Percentiles rank a stretch among this genome's conserved stretches.
These are phyloP conservation scores for Moricandia moricandioides DNA, from an alignment of 345 rosid genomes.

Conservation along the genomic window DNA sequence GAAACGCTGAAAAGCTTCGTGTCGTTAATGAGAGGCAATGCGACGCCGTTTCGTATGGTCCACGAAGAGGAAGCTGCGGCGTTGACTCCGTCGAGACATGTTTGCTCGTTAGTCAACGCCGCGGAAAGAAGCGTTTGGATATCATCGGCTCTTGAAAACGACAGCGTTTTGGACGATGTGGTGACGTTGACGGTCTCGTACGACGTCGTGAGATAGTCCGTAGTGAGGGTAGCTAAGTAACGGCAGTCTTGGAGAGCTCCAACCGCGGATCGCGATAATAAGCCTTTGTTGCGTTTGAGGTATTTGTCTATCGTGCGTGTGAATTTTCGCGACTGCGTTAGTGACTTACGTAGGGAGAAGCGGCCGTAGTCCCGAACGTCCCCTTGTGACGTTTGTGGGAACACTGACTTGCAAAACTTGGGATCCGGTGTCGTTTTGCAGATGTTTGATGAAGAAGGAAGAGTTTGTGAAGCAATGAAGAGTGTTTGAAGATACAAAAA, in stretches of 20 bases:
- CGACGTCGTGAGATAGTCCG: conserved; percentile 56
- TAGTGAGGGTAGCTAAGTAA: conserved; percentile 48
- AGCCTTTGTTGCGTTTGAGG: conserved; percentile 36
- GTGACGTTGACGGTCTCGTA: conserved; percentile 42
- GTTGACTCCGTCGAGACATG: conserved; percentile 67
- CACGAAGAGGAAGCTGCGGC: conserved; percentile 48
- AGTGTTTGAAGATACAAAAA: conserved; percentile 36
- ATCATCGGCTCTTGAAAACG: conserved; percentile 54
- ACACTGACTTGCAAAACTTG: conserved; percentile 57
- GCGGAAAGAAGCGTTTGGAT: conserved; percentile 73
- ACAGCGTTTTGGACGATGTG: conserved; percentile 35
- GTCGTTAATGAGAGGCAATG: conserved; percentile 56
- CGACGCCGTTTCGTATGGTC: conserved; percentile 52
- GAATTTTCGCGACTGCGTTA: conserved; percentile 59
- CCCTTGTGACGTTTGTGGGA: conserved; percentile 45
- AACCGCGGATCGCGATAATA: conserved; percentile 44
- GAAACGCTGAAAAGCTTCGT: conserved; percentile 75
- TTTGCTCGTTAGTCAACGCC: conserved; percentile 69
- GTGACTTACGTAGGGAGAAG: conserved; percentile 54
- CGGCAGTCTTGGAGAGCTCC: conserved; percentile 79
- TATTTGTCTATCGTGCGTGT: conserved; percentile 50
- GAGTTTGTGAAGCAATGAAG: conserved; percentile 28
- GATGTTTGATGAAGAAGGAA: conserved; percentile 31
- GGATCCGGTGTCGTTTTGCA: conserved; percentile 72
- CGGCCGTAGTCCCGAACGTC: conserved; percentile 57